Conservation (phyloP, 805 yeast genomes). For the Teunomyces kruisii region DNA sequence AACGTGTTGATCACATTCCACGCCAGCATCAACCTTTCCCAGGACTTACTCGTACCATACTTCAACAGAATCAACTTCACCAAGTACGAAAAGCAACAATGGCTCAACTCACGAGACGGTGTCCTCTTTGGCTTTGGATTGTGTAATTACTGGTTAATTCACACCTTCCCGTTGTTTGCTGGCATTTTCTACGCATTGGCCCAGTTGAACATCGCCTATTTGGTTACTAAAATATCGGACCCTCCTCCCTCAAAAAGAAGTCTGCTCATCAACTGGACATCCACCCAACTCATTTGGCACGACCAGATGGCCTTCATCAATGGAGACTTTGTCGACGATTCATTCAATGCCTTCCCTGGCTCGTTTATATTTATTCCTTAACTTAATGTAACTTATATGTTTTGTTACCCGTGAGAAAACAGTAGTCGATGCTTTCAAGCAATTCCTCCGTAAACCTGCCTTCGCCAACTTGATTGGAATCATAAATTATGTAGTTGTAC, state of each 20-base stretch:
- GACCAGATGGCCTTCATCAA: slow-evolving; percentile 19
- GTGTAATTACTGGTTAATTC: slow-evolving; percentile 43
- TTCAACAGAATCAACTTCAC: slow-evolving; percentile 48
- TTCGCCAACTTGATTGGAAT: slow-evolving; percentile 6
- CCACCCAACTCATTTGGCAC: slow-evolving; percentile 33
- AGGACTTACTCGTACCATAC: slow-evolving; percentile 51
- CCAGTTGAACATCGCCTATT: slow-evolving; percentile 52
- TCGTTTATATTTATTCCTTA: slow-evolving; percentile 11
- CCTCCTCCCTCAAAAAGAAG: slow-evolving; percentile 32
- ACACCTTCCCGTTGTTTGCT: slow-evolving; percentile 44
- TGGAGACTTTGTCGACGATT: slow-evolving; percentile 25
- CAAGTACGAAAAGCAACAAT: slow-evolving; percentile 40
- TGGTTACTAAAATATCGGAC: slow-evolving; percentile 53
- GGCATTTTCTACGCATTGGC: slow-evolving; percentile 52
- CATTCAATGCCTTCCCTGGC: slow-evolving; percentile 25
- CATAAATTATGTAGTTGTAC: slow-evolving; percentile 26
- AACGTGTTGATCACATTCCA: slow-evolving; percentile 43
- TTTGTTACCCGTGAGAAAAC: slow-evolving; percentile 39
- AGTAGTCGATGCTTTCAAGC: slow-evolving; percentile 26
- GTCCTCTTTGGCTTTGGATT: slow-evolving; percentile 56
- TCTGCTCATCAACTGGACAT: slow-evolving; percentile 30
- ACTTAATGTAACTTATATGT: slow-evolving; percentile 17
- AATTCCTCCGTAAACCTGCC: slow-evolving; percentile 15
- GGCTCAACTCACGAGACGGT: slow-evolving; percentile 56
- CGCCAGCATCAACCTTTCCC: slow-evolving; percentile 45